phyloP scores from a whole-genome alignment of 2,329 filamentous ascomycete species.

The Purpureocillium takamizusanense region DNA sequence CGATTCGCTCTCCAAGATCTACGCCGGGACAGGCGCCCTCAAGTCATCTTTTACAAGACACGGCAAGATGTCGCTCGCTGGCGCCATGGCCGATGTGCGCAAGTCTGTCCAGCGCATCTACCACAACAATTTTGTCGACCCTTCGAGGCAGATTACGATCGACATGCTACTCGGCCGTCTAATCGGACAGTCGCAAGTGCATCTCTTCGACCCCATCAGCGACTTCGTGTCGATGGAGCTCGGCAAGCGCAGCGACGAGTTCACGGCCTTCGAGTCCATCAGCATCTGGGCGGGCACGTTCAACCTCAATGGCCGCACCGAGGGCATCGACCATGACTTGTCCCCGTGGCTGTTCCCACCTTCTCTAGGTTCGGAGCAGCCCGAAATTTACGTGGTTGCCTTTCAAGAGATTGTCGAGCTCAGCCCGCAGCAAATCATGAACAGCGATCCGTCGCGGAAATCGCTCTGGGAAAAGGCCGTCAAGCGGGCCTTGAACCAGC shows the following conservation, averaged over 20 bases:
- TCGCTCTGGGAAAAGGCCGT: slow-evolving; percentile 82
- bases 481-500: slow-evolving; percentile 63
- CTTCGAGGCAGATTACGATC: slow-evolving; percentile 85
- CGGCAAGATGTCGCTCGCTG: slow-evolving; percentile 92
- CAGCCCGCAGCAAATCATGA: slow-evolving; percentile 98
- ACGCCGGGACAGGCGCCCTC: slow-evolving; percentile 89
- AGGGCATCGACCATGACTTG: slow-evolving; percentile 70
- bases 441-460: slow-evolving; percentile 81
- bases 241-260: slow-evolving; percentile 58
- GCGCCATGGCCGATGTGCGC: slow-evolving; percentile 86
- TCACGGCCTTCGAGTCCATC: slow-evolving; percentile 64
- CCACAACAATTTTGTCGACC: slow-evolving; percentile 96
- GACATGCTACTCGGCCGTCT: slow-evolving; percentile 83
- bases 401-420: slow-evolving; percentile 99
- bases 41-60: slow-evolving; percentile 92
- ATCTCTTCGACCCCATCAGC: slow-evolving; percentile 89
- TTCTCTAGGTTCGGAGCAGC: slow-evolving; percentile 48
- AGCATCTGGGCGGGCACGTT: slow-evolving; percentile 84
- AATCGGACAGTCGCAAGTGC: slow-evolving; percentile 73
- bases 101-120: slow-evolving; percentile 93
- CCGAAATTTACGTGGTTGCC: slow-evolving; percentile 80
- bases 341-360: slow-evolving; percentile 76
- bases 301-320: slow-evolving; percentile 83
- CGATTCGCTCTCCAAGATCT: slow-evolving; percentile 87
- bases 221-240: slow-evolving; percentile 80